A percentile compares a stretch with the other conserved stretches of the same genome.
Evolutionary conservation across 495 filamentous ascomycete species (phyloP).

Genomic region (Gamarada debralockiae): DNA sequence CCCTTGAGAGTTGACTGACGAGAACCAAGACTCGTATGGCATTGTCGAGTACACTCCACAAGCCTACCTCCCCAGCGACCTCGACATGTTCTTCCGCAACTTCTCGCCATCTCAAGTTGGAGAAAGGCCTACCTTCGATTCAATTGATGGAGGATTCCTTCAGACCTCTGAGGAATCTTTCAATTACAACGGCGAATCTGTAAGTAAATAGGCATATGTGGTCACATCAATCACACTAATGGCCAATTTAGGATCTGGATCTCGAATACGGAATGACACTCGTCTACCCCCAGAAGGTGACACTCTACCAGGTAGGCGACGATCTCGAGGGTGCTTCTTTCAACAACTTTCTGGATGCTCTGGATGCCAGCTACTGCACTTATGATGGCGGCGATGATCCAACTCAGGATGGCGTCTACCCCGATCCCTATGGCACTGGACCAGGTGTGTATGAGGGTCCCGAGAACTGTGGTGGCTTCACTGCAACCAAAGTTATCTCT

Average conservation of each 20-base stretch:
- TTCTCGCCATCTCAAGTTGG: conserved; percentile 9
- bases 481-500: conserved; percentile 18
- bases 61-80: conserved; percentile 13
- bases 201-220: background rate
- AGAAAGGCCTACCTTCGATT: conserved; percentile 8
- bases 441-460: conserved; percentile 17
- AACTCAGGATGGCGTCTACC: conserved; percentile 15
- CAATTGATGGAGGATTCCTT: conserved; percentile 14
- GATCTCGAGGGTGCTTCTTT: conserved; percentile 9
- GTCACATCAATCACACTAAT: background rate
- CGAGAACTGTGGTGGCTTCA: conserved; percentile 21
- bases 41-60: conserved; percentile 17
- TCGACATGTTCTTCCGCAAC: conserved; percentile 13
- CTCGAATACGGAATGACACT: conserved; percentile 11
- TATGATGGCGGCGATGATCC: conserved; percentile 20
- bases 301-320: conserved; percentile 15
- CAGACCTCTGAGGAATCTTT: background rate
- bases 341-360: conserved; percentile 18
- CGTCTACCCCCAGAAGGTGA: conserved; percentile 12
- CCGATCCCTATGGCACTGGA: conserved; percentile 7
- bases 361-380: conserved; percentile 21
- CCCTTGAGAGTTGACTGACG: too few species aligned
- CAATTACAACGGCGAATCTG: conserved; percentile 15
- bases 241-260: conserved; percentile 6
- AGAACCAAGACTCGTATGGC: conserved; percentile 7